Conservation (phyloP, 2,329 filamentous ascomycete species). For the Emergomyces pasteurianus region DNA sequence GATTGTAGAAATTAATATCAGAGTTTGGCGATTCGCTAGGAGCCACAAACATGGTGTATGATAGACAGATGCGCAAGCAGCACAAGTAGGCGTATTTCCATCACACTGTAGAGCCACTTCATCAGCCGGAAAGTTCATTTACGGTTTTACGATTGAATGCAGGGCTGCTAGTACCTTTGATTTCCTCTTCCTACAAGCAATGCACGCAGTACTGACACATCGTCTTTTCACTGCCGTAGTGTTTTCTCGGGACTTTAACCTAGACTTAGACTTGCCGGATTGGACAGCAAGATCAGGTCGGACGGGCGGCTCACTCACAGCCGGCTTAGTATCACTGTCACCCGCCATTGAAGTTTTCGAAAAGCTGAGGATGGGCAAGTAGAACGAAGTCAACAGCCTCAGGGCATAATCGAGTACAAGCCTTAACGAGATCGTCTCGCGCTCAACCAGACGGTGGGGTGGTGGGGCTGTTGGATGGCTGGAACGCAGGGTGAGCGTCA, state of each 20-base stretch:
- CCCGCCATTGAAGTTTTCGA: neutral
- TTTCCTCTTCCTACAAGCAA: slow-evolving; percentile 67
- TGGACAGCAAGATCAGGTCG: neutral
- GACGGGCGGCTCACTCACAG: neutral
- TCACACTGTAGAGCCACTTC: slow-evolving; percentile 49
- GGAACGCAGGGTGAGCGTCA: neutral
- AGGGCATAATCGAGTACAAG: neutral
- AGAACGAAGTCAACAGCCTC: neutral
- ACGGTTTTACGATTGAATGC: neutral
- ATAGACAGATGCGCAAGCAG: slow-evolving; percentile 92
- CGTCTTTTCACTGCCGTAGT: slow-evolving; percentile 46
- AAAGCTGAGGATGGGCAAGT: neutral
- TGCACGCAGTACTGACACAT: slow-evolving; percentile 74
- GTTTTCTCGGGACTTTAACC: slow-evolving; percentile 17
- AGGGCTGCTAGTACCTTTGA: slow-evolving; percentile 44
- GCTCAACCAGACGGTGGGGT: neutral
- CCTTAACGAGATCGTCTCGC: neutral
- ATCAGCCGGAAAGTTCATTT: neutral
- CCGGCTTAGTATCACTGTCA: neutral
- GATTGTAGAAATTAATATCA: neutral
- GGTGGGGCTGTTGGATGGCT: neutral
- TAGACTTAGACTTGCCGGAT: slow-evolving; percentile 19
- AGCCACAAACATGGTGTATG: slow-evolving; percentile 28
- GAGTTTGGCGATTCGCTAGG: neutral
- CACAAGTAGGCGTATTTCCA: slow-evolving; percentile 80